phyloP scores from a whole-genome alignment of 768 basidiomycete genomes.

The Lentinula aciculospora region DNA sequence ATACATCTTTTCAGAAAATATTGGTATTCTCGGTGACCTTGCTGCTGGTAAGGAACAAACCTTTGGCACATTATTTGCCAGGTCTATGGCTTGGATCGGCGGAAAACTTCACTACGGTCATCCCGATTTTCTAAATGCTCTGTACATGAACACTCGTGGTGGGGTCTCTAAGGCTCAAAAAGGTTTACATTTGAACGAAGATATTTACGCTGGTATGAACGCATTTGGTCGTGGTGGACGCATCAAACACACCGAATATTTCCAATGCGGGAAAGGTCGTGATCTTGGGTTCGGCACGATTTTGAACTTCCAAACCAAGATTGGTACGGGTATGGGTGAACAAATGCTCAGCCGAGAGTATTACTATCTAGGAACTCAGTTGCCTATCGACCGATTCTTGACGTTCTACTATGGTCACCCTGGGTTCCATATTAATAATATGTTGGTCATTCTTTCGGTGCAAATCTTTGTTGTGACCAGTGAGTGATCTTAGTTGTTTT shows the following conservation, averaged over 20 bases:
- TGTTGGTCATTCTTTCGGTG: constrained; percentile 95
- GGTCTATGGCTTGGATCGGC: constrained; percentile 94
- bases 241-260: constrained; percentile 99
- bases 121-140: constrained; percentile 96
- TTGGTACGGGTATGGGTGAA: constrained; percentile 99
- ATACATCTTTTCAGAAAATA: constrained; percentile 99
- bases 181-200: constrained; percentile 97
- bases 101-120: constrained; percentile 99
- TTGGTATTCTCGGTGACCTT: constrained; percentile 96
- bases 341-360: constrained; percentile 99
- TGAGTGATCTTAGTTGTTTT: constrained; percentile 33
- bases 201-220: constrained; percentile 99
- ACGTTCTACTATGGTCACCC: constrained; percentile 99
- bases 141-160: constrained; percentile 98
- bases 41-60: constrained; percentile 99
- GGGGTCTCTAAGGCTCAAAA: constrained; percentile 99
- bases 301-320: constrained; percentile 99
- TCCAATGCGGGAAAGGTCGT: constrained; percentile 97
- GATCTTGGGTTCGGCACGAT: constrained; percentile 99
- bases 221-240: constrained; percentile 94
- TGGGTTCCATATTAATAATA: constrained; percentile 99
- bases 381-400: constrained; percentile 96
- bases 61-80: constrained; percentile 95
- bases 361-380: constrained; percentile 96
- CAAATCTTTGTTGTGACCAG: constrained; percentile 92